These are phyloP conservation scores for Penicillium argentinense DNA, from an alignment of 495 filamentous ascomycete species.

Conservation along the genomic window DNA sequence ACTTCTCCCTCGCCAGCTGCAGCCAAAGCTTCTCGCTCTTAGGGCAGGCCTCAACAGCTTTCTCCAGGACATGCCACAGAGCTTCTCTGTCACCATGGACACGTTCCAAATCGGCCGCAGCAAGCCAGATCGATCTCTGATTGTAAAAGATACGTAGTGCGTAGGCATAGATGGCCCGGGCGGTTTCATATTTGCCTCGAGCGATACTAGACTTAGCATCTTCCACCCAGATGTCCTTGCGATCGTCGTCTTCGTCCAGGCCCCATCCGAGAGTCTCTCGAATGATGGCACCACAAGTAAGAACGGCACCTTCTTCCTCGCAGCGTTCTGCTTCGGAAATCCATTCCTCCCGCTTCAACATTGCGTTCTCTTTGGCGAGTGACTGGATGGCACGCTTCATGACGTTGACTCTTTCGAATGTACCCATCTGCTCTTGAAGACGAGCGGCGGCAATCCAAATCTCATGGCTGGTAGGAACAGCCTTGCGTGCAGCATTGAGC, in stretches of 20 bases:
- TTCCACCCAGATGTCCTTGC: slow-evolving; percentile 92
- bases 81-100: slow-evolving; percentile 85
- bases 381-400: slow-evolving; percentile 93
- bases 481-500: slow-evolving; percentile 91
- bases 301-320: slow-evolving; percentile 84
- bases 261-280: slow-evolving; percentile 90
- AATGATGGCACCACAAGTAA: slow-evolving; percentile 86
- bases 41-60: slow-evolving; percentile 90
- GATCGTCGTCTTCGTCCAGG: slow-evolving; percentile 94
- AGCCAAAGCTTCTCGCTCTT: slow-evolving; percentile 92
- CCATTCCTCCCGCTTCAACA: slow-evolving; percentile 97
- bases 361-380: slow-evolving; percentile 87
- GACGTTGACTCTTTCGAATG: slow-evolving; percentile 71
- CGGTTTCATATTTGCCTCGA: slow-evolving; percentile 81
- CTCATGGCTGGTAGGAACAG: slow-evolving; percentile 85
- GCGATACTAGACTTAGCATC: slow-evolving; percentile 79
- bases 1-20: slow-evolving; percentile 91
- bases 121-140: slow-evolving; percentile 80
- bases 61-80: slow-evolving; percentile 81
- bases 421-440: slow-evolving; percentile 87
- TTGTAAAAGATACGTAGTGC: slow-evolving; percentile 83
- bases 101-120: slow-evolving; percentile 86
- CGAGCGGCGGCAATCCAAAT: slow-evolving; percentile 95
- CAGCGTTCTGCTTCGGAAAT: slow-evolving; percentile 92
- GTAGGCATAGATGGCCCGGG: slow-evolving; percentile 90